Conservation (phyloP, 768 basidiomycete genomes). For the Hericium erinaceus region DNA sequence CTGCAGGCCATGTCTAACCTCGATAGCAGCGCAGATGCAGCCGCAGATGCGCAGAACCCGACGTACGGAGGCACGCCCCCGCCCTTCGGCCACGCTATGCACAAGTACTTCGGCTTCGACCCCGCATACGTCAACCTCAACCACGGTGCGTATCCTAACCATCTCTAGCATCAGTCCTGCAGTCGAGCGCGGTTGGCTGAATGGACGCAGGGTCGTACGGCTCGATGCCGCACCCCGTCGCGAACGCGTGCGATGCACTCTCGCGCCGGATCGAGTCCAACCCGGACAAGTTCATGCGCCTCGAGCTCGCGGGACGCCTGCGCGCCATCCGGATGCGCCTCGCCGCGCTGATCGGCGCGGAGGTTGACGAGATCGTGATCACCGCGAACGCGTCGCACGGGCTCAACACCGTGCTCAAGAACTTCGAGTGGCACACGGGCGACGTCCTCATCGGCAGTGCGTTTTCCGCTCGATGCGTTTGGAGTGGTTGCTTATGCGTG, state of each 20-base stretch:
- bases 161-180: too few species aligned
- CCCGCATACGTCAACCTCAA: conserved; percentile 57
- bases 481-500: not conserved
- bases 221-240: conserved; percentile 43
- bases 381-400: conserved; percentile 57
- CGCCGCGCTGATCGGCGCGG: conserved; percentile 41
- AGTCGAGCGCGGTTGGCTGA: not conserved
- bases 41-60: not conserved
- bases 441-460: conserved; percentile 60
- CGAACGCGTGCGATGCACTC: conserved; percentile 33
- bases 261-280: conserved; percentile 39
- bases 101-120: conserved; percentile 46
- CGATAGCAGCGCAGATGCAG: not conserved
- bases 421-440: conserved; percentile 55
- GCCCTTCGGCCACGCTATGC: conserved; percentile 46
- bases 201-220: conserved; percentile 45
- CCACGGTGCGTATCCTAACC: conserved; percentile 33
- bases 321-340: conserved; percentile 33
- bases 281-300: conserved; percentile 48
- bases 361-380: conserved; percentile 46
- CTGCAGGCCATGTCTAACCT: too few species aligned
- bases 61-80: conserved; percentile 21
- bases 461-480: not conserved
- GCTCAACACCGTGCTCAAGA: conserved; percentile 56
- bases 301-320: conserved; percentile 27